Evolutionary conservation across 2,329 filamentous ascomycete species (phyloP), one percentile per base, ranked within the genome.

Genomic region (Dothideomycetes sp.): DNA sequence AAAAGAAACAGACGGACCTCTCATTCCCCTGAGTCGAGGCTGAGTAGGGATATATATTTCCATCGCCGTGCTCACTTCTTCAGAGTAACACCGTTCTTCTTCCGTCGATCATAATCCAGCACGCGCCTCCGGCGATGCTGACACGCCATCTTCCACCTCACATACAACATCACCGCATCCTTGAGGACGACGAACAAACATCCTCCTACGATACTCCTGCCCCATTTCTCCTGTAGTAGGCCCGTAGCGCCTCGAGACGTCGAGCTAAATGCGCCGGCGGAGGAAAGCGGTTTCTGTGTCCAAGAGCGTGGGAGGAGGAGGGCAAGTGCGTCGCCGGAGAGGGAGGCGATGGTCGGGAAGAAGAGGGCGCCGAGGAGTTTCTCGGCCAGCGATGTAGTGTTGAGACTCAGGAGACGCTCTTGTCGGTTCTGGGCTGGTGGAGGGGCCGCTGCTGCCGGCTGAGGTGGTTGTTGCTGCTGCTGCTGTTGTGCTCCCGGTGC

Each of bases 111-210:
- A 38, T 56, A 63, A 48, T 72, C 62, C 45, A 70, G 24, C 3
- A 72, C 61, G 37, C 54, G 58, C 47, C 68, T 53, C 51, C 56
- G 47, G 9, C 64, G 54, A 52, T 71, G 66, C 49, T 65, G 65
- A 49, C 61, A 57, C 42, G 66, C 68, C 56, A 68, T 65, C 52
- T 58, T 64, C 66, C 67, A 72, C 36, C 64, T 39, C 19, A 69
- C 76, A 51, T 80, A 81, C 2, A 80, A 59, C 49, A 76, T 62
- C 24, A 80, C 51, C 5, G 72, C 72, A 56, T 81, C 78, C 58
- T 89, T 91, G 38, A 94, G 60, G 8, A 94, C 79, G 12, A 96
- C 79, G 52, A 89, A 94, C 15, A 94, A 63, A 55, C 85, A 91
- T 0, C 91, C 91, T 1, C 91, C 91, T 1, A 91, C 72, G 3